phyloP scores from a whole-genome alignment of 371 early-diverging fungal species.

The Funneliformis caledonium region DNA sequence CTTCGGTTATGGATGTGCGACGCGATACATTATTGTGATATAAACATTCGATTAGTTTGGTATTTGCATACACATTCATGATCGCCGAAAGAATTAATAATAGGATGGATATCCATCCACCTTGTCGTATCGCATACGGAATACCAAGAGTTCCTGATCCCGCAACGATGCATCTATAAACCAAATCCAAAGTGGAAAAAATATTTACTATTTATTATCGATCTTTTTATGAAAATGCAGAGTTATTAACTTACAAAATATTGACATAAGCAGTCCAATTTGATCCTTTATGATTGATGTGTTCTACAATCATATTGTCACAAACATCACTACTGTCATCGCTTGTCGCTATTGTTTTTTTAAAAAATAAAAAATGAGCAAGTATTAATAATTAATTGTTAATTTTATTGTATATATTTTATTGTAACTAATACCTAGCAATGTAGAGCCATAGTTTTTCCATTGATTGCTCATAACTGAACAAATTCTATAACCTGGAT shows the following conservation, averaged over 20 bases:
- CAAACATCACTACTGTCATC: not conserved
- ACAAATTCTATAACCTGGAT: too few species aligned
- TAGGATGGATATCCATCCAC: constrained; percentile 39
- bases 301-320: not conserved
- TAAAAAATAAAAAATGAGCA: not conserved
- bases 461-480: not conserved
- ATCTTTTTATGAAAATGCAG: not conserved
- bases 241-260: constrained; percentile 14
- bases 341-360: not conserved
- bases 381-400: not conserved
- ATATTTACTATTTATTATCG: too few species aligned
- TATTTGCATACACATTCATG: constrained; percentile 35
- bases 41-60: constrained; percentile 40
- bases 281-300: constrained; percentile 16
- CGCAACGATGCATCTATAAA: constrained; percentile 38
- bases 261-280: constrained; percentile 31
- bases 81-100: constrained; percentile 23
- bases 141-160: constrained; percentile 42
- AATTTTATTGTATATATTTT: too few species aligned
- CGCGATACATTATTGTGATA: constrained; percentile 30
- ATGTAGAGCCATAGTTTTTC: constrained; percentile 29
- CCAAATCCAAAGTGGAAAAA: not conserved
- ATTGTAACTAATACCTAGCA: not conserved
- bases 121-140: constrained; percentile 37
- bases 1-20: constrained; percentile 44